Evolutionary conservation across 768 basidiomycete species (phyloP), one percentile per base, ranked within the genome.

Genomic region (Trametes elegans): DNA sequence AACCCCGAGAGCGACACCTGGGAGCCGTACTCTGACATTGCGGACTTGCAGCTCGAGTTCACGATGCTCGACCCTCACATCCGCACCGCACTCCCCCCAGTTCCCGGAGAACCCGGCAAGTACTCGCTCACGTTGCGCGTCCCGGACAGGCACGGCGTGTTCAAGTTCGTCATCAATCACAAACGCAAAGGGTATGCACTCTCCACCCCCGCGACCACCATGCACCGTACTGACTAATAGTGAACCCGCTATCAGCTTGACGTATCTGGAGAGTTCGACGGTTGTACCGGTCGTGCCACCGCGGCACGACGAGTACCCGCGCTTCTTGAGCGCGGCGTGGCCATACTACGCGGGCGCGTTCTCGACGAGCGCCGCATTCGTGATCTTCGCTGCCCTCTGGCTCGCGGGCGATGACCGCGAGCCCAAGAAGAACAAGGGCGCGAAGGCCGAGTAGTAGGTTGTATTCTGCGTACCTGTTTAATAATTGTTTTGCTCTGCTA

Each of bases 11-110:
- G 75, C 6, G 72, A 74, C 8, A 68, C 67, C 11, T 98, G 93
- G 93, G 73, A 74, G 47, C 87, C 92, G 0, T 85, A 85, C 68
- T 84, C 85, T 11, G 81, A 78, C 28, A 69, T 93, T 46, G 69
- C 73, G 10, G 97, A 98, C 68, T 67, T 98, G 26, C 96, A 98
- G 64, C 78, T 98, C 46, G 95, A 96, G 63, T 98, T 98, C 68
- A 96, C 93, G 19, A 99, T 99, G 97, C 84, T 99, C 35, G 97
- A 99, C 70, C 97, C 97, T 1, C 94, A 97, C 70, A 75, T 98
- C 56, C 91, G 97, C 31, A 92, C 85, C 13, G 73, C 87, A 7
- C 78, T 99, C 9, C 75, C 70, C 10, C 78, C 87, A 10, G 81
- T 84, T 8, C 49, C 73, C 4, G 80, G 79, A 0, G 60, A 72